Evolutionary conservation across 495 filamentous ascomycete species (phyloP).

Genomic region (Xylaria longipes): DNA sequence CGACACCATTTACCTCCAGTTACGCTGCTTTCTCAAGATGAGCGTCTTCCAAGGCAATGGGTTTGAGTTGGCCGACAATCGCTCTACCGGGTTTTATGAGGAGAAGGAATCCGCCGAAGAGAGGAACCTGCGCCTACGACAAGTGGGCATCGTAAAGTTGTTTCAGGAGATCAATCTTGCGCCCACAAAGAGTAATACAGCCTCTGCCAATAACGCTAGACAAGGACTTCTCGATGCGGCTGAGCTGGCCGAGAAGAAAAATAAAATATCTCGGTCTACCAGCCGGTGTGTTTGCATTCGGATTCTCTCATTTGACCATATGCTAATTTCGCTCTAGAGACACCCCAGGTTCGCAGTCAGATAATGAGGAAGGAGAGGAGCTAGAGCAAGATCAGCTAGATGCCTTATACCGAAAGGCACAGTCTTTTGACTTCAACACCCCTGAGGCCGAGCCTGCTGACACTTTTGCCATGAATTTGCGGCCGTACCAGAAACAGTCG

Average conservation of each 20-base stretch:
- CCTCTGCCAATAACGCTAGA: constrained; percentile 77
- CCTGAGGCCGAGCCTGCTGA: constrained; percentile 81
- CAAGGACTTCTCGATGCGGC: constrained; percentile 84
- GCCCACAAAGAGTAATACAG: constrained; percentile 74
- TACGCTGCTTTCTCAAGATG: constrained; percentile 77
- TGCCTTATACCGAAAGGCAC: constrained; percentile 91
- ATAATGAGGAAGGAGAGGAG: constrained; percentile 88
- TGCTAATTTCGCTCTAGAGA: constrained; percentile 40
- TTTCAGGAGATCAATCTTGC: constrained; percentile 88
- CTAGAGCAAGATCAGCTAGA: constrained; percentile 96
- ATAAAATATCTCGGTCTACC: constrained; percentile 52
- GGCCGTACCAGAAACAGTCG: constrained; percentile 95
- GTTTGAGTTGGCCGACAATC: constrained; percentile 70
- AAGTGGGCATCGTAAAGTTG: constrained; percentile 84
- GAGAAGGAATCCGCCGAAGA: constrained; percentile 87
- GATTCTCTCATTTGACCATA: background rate
- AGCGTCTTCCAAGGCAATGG: constrained; percentile 71
- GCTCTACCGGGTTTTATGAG: constrained; percentile 65
- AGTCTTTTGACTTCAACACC: constrained; percentile 94
- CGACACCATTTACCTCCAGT: constrained; percentile 89
- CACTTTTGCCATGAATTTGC: constrained; percentile 80
- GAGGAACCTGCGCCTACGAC: constrained; percentile 79
- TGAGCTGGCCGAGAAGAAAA: constrained; percentile 81
- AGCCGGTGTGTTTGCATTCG: constrained; percentile 28
- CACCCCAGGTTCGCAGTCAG: constrained; percentile 55